Evolutionary conservation across 2,329 filamentous ascomycete genomes (phyloP), one percentile per base, ranked within the genome.

Genomic region (Colletotrichum acutatum): DNA sequence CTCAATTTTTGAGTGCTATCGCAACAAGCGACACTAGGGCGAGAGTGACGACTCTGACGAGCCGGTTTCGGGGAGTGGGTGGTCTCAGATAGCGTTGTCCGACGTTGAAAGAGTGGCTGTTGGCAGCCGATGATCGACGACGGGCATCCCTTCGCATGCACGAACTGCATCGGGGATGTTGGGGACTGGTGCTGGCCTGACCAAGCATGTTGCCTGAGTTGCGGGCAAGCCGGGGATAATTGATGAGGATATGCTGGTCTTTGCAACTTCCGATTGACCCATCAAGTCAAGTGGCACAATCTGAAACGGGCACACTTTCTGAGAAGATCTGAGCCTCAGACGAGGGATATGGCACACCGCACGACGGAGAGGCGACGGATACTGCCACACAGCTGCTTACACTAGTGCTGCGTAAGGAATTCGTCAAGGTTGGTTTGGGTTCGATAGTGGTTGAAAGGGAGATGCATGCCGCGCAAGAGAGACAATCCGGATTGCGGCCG

Each of bases 131-230:
- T 49, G 70, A 72, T 70, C 66, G 66, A 72, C 66, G 66, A 61
- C 66, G 66, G 70, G 66, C 70, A 72, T 72, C 70, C 70, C 60
- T 70, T 72, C 53, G 56, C 66, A 71, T 72, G 66, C 46, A 70
- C 49, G 56, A 70, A 72, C 66, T 70, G 66, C 60, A 65, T 66
- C 71, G 61, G 60, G 54, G 53, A 42, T 28, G 54, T n/a, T 26
- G 49, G 60, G 30, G 68, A 22, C 32, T 66, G 58, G 11, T 70
- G 59, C 26, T 65, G 26, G 61, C 52, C 42, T 54, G 59, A 56
- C 46, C 66, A 64, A 70, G 61, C 71, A 73, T 71, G n/a, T 56
- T 73, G 71, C 60, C 34, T 73, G 56, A 57, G 22, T 14, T 24
- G 60, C 12, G 28, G 26, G 11, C 5, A 42, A 52, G 30, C 24